Percentiles rank a stretch among this genome's conserved stretches.
These are phyloP conservation scores for Coemansia sp. DNA, from an alignment of 192 early-diverging fungal species.

Conservation along the genomic window DNA sequence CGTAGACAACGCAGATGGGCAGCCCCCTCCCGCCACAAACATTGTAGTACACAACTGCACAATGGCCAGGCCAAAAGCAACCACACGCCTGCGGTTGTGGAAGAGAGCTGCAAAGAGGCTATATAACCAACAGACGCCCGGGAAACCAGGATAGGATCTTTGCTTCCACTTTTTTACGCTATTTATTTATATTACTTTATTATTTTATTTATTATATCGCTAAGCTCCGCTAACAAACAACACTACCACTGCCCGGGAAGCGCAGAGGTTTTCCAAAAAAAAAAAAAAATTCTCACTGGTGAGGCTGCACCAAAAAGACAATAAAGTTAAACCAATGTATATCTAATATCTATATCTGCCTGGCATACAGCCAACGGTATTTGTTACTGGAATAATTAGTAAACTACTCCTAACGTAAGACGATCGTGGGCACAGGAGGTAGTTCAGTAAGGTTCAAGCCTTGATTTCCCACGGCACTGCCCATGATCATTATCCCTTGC, in stretches of 20 bases:
- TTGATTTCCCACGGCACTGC: slow-evolving; percentile 75
- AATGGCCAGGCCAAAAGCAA: no score
- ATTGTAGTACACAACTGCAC: no score
- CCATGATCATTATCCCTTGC: slow-evolving; percentile 59
- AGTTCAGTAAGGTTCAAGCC: slow-evolving; percentile 66
- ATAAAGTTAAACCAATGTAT: neutral
- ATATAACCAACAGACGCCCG: no score
- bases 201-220: no score
- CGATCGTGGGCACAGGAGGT: slow-evolving; percentile 34
- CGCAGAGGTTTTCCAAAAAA: neutral
- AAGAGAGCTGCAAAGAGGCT: no score
- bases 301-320: neutral
- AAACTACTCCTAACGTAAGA: neutral
- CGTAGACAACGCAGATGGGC: no score
- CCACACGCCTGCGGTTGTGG: no score
- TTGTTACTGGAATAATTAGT: neutral
- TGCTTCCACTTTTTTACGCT: no score
- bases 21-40: no score
- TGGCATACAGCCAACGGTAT: neutral
- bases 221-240: no score
- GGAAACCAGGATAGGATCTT: no score
- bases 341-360: neutral
- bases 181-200: no score
- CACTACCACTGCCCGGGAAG: neutral
- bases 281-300: neutral